phyloP scores from a whole-genome alignment of 2,329 filamentous ascomycete species.

The Fusarium heterosporum region DNA sequence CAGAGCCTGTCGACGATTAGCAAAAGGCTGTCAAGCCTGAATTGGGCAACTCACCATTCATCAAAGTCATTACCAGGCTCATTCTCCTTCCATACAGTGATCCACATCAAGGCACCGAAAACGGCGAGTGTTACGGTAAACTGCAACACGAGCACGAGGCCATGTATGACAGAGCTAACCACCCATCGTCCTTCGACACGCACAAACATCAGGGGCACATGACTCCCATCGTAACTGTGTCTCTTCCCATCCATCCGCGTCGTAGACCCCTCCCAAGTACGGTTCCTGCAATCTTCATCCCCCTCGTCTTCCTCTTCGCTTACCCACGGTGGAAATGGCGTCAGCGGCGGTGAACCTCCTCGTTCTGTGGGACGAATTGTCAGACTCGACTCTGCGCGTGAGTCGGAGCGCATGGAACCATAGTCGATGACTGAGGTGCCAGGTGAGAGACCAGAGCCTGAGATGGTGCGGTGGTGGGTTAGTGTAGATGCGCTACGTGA shows the following conservation, averaged over 20 bases:
- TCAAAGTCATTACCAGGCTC: slow-evolving; percentile 42
- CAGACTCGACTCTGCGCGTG: slow-evolving; percentile 31
- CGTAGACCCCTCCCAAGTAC: slow-evolving; percentile 20
- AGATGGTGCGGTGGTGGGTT: slow-evolving; percentile 11
- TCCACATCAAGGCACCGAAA: slow-evolving; percentile 46
- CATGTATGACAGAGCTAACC: slow-evolving; percentile 43
- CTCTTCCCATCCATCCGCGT: slow-evolving; percentile 6
- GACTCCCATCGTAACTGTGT: slow-evolving; percentile 5
- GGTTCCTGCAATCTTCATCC: slow-evolving; percentile 28
- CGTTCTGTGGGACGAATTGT: slow-evolving; percentile 33
- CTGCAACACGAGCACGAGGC: slow-evolving; percentile 46
- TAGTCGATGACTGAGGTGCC: slow-evolving; percentile 26
- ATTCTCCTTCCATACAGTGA: slow-evolving; percentile 44
- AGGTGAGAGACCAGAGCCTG: slow-evolving; percentile 7
- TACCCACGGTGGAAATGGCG: slow-evolving; percentile 47
- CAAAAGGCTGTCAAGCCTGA: fast-evolving
- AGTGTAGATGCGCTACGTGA: slow-evolving; percentile 15
- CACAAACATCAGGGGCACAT: slow-evolving; percentile 11
- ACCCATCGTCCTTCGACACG: slow-evolving; percentile 29
- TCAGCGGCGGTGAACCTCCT: slow-evolving; percentile 38
- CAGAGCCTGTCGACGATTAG: slow-evolving; percentile 44
- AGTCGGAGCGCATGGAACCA: slow-evolving; percentile 16
- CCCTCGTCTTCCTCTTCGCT: slow-evolving; percentile 35
- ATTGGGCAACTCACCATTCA: slow-evolving; percentile 37
- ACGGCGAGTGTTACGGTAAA: slow-evolving; percentile 42